Base-by-base conservation (phyloP, 2,329 filamentous ascomycete species). In the Aspergillus piperis region DNA sequence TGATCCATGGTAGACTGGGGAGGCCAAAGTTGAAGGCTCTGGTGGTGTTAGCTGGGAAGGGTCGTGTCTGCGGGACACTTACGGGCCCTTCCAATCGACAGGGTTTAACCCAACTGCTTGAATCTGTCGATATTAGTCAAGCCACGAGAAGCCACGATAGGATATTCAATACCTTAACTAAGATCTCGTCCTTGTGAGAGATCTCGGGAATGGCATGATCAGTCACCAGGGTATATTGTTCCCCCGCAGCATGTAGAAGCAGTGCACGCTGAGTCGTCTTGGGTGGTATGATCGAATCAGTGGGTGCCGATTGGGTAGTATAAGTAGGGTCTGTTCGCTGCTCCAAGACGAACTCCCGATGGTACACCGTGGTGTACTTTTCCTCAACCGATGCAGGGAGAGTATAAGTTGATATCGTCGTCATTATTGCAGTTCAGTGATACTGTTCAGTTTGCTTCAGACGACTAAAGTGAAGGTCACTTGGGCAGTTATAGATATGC, bases 21-120 rank as follows among this genome's bases (percentile, higher is more conserved):
- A 91, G 85, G 32, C 85, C 87, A 69, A 90, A 91, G 63, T 87
- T 87, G 69, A 84, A 91, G 68, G 89, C 89, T 10, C 88, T 89
- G 36, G 7, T 15, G 6, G 5, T 41, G 56, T 59, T 53, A 59
- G 51, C 21, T 6, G 15, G 0, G 25, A 27, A 27, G 25, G 2
- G 25, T 27, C 25, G 38, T 19, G 6, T 11, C 36, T 42, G 19
- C 6, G 25, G n/a, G 19, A 6, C 10, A 80, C 85, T 66, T 77
- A 90, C 88, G 88, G 86, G 61, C 86, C 83, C 77, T 90, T 90
- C 86, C 86, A 90, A 71, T 91, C 90, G 58, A 92, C 89, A 0
- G 90, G 90, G 67, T 92, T 92, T 39, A 92, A 76, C 0, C 90
- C 89, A 66, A 91, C 87, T 11, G 84, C 84, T 39, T 83, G 77